phyloP scores from a whole-genome alignment of 139 green algal species.

The Desmodesmus armatus region DNA sequence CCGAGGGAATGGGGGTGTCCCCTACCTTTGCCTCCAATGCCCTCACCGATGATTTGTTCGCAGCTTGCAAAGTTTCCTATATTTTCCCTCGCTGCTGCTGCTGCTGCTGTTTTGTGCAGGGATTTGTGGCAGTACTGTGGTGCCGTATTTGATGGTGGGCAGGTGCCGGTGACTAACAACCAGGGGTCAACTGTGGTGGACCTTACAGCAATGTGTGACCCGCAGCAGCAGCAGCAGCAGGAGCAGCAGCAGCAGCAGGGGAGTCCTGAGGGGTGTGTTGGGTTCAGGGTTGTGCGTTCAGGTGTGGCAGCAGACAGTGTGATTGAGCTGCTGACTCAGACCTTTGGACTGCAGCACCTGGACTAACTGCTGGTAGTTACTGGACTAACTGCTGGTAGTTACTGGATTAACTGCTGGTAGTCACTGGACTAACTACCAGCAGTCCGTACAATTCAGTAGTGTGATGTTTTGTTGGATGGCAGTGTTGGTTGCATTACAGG shows the following conservation, averaged over 20 bases:
- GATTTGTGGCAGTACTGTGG: constrained; percentile 69
- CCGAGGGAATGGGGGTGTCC: too few relatives aligned
- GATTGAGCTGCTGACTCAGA: constrained; percentile 12
- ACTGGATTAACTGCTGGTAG: not conserved
- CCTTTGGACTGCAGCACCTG: constrained; percentile 29
- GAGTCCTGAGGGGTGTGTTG: not conserved
- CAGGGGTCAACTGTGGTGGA: constrained; percentile 81
- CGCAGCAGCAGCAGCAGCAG: not conserved
- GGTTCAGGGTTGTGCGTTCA: constrained; percentile 25
- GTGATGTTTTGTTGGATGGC: not conserved
- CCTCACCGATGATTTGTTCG: not conserved
- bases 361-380: not conserved
- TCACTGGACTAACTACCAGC: not conserved
- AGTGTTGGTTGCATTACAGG: too few relatives aligned
- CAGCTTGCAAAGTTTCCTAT: not conserved
- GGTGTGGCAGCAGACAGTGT: constrained; percentile 40
- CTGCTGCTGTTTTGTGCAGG: not conserved
- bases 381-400: not conserved
- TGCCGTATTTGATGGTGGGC: constrained; percentile 74
- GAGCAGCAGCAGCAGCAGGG: constrained; percentile 8
- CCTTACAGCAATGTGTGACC: constrained; percentile 46
- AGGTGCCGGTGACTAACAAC: constrained; percentile 42
- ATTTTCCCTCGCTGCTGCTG: not conserved
- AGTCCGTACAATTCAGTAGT: not conserved
- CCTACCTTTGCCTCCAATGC: too few relatives aligned